Conservation (phyloP, 1,139 yeast species). For the Hansenula sp. region DNA sequence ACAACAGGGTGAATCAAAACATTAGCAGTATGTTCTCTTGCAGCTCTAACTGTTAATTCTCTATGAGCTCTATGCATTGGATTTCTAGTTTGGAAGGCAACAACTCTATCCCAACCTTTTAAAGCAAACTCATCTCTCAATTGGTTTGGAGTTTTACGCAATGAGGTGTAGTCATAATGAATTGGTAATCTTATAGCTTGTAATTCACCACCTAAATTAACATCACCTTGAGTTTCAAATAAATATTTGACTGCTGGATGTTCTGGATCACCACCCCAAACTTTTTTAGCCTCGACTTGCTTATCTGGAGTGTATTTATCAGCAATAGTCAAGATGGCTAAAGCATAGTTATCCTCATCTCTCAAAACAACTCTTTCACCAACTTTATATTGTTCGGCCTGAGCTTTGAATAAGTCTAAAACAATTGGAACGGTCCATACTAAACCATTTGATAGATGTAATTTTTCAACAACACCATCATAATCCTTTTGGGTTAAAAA, state of each 20-base stretch:
- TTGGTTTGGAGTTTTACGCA: conserved; percentile 88
- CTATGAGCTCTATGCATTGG: conserved; percentile 99
- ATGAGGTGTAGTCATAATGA: conserved; percentile 86
- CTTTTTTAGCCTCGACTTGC: conserved; percentile 72
- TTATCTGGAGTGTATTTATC: conserved; percentile 85
- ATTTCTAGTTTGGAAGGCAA: conserved; percentile 96
- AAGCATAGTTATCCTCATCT: conserved; percentile 78
- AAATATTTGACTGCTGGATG: conserved; percentile 89
- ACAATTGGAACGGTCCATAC: conserved; percentile 95
- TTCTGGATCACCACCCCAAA: conserved; percentile 95
- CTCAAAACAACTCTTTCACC: conserved; percentile 71
- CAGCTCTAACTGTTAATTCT: conserved; percentile 94
- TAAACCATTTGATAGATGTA: conserved; percentile 73
- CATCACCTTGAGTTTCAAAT: conserved; percentile 65
- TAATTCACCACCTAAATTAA: conserved; percentile 81
- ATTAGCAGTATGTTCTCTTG: conserved; percentile 71
- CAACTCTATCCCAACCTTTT: conserved; percentile 87
- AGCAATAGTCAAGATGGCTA: conserved; percentile 77
- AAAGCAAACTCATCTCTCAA: conserved; percentile 77
- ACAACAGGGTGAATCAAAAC: conserved; percentile 95
- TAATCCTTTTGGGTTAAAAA: conserved; percentile 82
- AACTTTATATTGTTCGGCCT: conserved; percentile 42
- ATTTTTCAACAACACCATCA: conserved; percentile 68
- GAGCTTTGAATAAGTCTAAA: conserved; percentile 63
- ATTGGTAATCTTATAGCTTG: conserved; percentile 82